Evolutionary conservation across 1,284 basidiomycete species (phyloP), one percentile per base, ranked within the genome.

Genomic region (Phellopilus nigrolimitatus): DNA sequence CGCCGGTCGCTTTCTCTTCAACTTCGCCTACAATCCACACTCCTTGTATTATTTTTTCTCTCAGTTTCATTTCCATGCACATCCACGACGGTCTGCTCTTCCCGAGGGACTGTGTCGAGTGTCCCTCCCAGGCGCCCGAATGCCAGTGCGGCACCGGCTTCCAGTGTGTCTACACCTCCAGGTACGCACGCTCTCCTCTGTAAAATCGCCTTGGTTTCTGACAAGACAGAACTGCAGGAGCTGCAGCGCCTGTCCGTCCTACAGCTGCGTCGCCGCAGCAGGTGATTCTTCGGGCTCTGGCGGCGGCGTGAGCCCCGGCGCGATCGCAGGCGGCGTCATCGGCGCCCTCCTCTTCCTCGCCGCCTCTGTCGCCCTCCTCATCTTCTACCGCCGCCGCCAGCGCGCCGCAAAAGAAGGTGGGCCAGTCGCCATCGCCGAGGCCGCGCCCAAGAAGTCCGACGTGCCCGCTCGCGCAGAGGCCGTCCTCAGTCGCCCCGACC

Each of bases 401-500:
- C 49, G 42, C 60, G 58, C 33, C 61, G 69, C 59, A 39, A 49
- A 62, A 51, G 53, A 7, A 37, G 55, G 53, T 57, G 39, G 34
- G 60, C 57, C 10, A 62, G 65, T 21, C 58, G 61, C n/a, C 60
- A 51, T 9, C n/a, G 60, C 57, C 12, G 78, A 79, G 54, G 58
- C 64, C 57, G n/a, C n/a, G n/a, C n/a, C n/a, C n/a, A n/a, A n/a
- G n/a, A 82, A 82, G 62, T 64, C 70, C 39, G 86, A 89, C 58
- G 67, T 78, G 21, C 85, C 85, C 43, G 87, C 85, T 3, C 68
- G 82, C 28, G 86, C 88, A 17, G 82, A 78, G 59, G 78, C 80
- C 8, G 88, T 90, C 22, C 80, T 90, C 54, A 85, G 80, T 62
- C 74, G 87, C 38, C 84, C 85, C 24, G 83, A 90, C 65, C 87